Base-by-base conservation (phyloP, 495 filamentous ascomycete genomes). In the Daldinia decipiens region DNA sequence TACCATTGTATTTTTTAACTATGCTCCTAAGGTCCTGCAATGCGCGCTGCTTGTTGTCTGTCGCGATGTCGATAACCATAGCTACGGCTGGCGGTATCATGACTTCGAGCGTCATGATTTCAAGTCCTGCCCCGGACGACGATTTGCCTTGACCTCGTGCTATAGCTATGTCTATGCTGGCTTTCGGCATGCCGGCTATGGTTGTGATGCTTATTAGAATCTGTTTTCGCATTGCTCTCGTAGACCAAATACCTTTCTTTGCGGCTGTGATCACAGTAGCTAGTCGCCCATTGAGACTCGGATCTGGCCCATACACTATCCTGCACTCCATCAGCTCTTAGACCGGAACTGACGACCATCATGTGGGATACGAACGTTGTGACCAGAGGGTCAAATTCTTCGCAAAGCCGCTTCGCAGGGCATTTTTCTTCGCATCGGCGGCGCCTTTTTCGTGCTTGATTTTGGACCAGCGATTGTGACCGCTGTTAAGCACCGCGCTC, bases 381-480 rank as follows among this genome's bases (percentile, higher is more conserved):
- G 85, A 86, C 52, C 70, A 79, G 54, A 86, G 76, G 53, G 84
- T 75, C 65, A 92, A 84, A 62, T 84, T 80, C 52, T 86, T 79
- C 39, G 84, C 59, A 69, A 87, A 81, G 29, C 68, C 43, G 21
- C 73, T 78, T 8, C 87, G 81, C 60, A 81, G 71, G 15, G 78
- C 71, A 61, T 78, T 87, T 74, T 87, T 91, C 70, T 82, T 83
- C 12, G 77, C 77, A 80, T 98, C 94, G 68, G 88, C 88, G 70
- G 88, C 90, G 40, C 87, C 92, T 79, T 99, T 99, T 80, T 94
- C 92, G 77, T 99, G 96, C 70, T 89, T 91, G 80, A 98, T 98
- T 69, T 94, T 95, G 38, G 93, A 92, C 95, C 95, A 99, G 76
- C 91, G 89, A 77, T 88, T 97, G 80, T 97, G 93, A 36, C 94